Percentiles rank a stretch among this genome's conserved stretches.
Conservation (phyloP, 75 land plant species). For the Cupressus sempervirens region DNA sequence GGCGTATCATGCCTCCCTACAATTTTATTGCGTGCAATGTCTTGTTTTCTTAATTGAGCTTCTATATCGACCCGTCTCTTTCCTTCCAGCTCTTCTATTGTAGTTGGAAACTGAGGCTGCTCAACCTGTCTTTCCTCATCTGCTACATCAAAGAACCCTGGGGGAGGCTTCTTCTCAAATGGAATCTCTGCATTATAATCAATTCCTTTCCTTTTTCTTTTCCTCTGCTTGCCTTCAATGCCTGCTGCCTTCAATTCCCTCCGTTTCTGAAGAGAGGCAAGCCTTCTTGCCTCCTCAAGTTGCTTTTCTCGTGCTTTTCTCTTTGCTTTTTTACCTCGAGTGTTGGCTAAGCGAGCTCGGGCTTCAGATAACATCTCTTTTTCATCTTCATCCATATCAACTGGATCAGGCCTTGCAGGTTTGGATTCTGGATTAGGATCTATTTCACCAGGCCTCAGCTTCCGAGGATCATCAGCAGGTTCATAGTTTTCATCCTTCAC, state of each 20-base stretch:
- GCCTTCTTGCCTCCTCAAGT: slow-evolving; percentile 80
- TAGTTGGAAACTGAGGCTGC: slow-evolving; percentile 76
- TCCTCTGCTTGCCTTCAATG: slow-evolving; percentile 70
- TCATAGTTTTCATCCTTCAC: slow-evolving; percentile 96
- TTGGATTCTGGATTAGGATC: slow-evolving; percentile 99
- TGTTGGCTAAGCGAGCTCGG: slow-evolving; percentile 88
- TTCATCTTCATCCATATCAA: too few species aligned
- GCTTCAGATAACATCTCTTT: slow-evolving; percentile 86
- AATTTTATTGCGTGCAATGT: too few species aligned
- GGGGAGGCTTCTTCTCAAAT: slow-evolving; percentile 95
- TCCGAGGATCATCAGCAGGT: slow-evolving; percentile 85
- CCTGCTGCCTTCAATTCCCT: slow-evolving; percentile 97
- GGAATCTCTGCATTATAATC: slow-evolving; percentile 97
- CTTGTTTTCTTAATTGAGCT: too few species aligned
- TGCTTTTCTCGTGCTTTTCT: slow-evolving; percentile 96
- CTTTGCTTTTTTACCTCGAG: slow-evolving; percentile 95
- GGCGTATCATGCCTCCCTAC: too few species aligned
- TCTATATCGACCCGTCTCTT: too few species aligned
- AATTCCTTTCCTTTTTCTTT: slow-evolving; percentile 40
- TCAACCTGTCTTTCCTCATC: slow-evolving; percentile 75
- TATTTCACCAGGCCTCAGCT: slow-evolving; percentile 90
- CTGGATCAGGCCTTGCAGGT: slow-evolving; percentile 63
- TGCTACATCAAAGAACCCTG: slow-evolving; percentile 86
- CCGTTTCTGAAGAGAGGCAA: slow-evolving; percentile 91
- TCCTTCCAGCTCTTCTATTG: slow-evolving; percentile 44